Evolutionary conservation across 1,284 basidiomycete genomes (phyloP).

Genomic region (Tilletia caries): DNA sequence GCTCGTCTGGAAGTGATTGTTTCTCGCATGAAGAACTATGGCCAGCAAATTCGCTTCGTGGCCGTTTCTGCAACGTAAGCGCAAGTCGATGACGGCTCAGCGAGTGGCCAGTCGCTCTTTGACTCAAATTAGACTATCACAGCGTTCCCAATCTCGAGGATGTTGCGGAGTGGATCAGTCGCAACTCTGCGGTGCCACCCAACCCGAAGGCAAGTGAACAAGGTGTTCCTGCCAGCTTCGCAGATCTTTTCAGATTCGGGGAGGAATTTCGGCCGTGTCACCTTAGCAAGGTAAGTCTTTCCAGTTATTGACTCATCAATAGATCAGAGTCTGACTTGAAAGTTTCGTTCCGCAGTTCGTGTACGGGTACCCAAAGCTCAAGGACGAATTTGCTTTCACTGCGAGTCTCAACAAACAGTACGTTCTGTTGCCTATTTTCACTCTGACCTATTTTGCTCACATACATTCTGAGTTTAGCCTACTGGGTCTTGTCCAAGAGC

Average conservation of each 20-base stretch:
- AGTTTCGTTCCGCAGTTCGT: constrained; percentile 22
- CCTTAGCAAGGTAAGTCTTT: constrained; percentile 25
- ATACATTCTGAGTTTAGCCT: constrained; percentile 53
- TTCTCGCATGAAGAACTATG: constrained; percentile 75
- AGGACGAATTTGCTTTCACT: constrained; percentile 76
- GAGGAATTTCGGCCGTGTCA: constrained; percentile 42
- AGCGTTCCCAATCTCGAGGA: constrained; percentile 82
- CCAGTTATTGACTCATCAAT: not conserved
- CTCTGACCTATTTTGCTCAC: not conserved
- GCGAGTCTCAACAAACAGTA: constrained; percentile 68
- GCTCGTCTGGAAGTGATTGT: constrained; percentile 79
- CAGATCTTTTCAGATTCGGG: constrained; percentile 34
- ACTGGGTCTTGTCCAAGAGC: constrained; percentile 58
- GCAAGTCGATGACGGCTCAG: no score
- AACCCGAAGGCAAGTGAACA: not conserved
- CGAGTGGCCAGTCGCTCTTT: not conserved
- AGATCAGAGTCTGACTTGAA: not conserved
- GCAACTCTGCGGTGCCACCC: constrained; percentile 14
- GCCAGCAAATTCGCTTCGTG: constrained; percentile 70
- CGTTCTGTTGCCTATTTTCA: constrained; percentile 60
- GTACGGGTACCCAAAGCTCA: constrained; percentile 57
- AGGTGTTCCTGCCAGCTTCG: constrained; percentile 4
- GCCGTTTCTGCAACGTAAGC: constrained; percentile 76
- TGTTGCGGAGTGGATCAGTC: constrained; percentile 83
- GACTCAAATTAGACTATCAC: not conserved